phyloP scores from a whole-genome alignment of 805 yeast species.

The Candida jianshihensis region DNA sequence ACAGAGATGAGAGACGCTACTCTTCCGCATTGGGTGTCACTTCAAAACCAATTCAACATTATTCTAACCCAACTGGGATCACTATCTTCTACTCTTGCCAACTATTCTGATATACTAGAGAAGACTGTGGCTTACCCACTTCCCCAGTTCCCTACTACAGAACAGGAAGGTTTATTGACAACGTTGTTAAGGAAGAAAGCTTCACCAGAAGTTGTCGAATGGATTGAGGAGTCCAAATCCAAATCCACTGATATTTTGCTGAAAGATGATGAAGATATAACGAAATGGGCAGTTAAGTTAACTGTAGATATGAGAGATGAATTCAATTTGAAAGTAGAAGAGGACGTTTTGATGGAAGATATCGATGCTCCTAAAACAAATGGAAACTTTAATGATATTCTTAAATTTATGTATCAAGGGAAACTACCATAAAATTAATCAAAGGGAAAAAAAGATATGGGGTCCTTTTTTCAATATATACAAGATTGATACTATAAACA shows the following conservation, averaged over 20 bases:
- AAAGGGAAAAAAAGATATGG: conserved; percentile 1
- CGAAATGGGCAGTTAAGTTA: conserved; percentile 60
- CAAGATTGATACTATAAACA: background rate
- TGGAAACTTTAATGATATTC: conserved; percentile 30
- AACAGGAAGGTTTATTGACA: conserved; percentile 75
- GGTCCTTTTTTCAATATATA: too few relatives aligned
- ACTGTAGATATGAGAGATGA: conserved; percentile 47
- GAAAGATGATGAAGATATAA: conserved; percentile 54
- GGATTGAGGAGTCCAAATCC: conserved; percentile 53
- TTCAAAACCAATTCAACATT: conserved; percentile 81
- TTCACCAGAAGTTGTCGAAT: conserved; percentile 82
- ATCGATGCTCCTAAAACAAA: conserved; percentile 13
- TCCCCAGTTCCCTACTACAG: conserved; percentile 76
- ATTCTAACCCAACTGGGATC: conserved; percentile 77
- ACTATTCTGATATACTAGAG: conserved; percentile 50
- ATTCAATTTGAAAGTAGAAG: too few relatives aligned
- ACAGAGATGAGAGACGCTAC: conserved; percentile 42
- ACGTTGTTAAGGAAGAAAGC: conserved; percentile 83
- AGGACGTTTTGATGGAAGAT: too few relatives aligned
- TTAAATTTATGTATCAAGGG: conserved; percentile 42
- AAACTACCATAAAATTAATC: conserved; percentile 10
- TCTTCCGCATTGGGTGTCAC: conserved; percentile 50
- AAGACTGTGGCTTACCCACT: conserved; percentile 78
- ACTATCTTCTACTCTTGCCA: conserved; percentile 61
- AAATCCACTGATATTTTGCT: conserved; percentile 14